These are phyloP conservation scores for Talaromyces sp. DNA, from an alignment of 2,329 filamentous ascomycete genomes.

Conservation along the genomic window DNA sequence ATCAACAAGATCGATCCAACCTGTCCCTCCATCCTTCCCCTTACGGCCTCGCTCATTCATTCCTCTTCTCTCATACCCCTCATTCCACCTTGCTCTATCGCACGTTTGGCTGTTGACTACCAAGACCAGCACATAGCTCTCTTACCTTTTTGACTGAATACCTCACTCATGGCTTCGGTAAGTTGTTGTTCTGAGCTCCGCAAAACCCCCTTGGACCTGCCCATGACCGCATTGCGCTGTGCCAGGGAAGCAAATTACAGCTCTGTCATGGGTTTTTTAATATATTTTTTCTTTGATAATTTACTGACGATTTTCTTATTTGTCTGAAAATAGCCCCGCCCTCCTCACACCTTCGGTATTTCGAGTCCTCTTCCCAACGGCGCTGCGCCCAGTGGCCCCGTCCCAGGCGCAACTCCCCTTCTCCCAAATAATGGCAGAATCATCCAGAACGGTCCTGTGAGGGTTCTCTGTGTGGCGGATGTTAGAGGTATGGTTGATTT, in stretches of 20 bases:
- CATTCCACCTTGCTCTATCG: neutral
- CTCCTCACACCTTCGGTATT: conserved; percentile 43
- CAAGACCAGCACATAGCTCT: conserved; percentile 21
- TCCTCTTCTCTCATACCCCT: conserved; percentile 19
- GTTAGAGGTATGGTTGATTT: conserved; percentile 45
- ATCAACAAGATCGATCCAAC: conserved; percentile 4
- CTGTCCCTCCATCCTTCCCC: conserved; percentile 19
- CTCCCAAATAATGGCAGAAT: conserved; percentile 52
- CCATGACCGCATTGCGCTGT: conserved; percentile 14
- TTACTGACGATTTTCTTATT: conserved; percentile 26
- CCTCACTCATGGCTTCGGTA: conserved; percentile 49
- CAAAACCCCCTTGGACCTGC: conserved; percentile 22
- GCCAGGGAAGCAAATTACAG: neutral
- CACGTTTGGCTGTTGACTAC: conserved; percentile 18
- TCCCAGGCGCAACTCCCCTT: conserved; percentile 49
- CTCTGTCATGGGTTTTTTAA: neutral
- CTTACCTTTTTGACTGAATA: conserved; percentile 17
- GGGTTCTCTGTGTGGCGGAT: conserved; percentile 52
- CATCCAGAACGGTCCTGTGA: conserved; percentile 48
- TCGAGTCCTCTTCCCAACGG: conserved; percentile 51
- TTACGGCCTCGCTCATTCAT: conserved; percentile 26
- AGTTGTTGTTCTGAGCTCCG: conserved; percentile 27
- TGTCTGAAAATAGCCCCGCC: conserved; percentile 39
- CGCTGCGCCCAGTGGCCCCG: conserved; percentile 40
- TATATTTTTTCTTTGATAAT: neutral